Base-by-base conservation (phyloP, 163 green algal genomes). In the Chloromonas sp. region DNA sequence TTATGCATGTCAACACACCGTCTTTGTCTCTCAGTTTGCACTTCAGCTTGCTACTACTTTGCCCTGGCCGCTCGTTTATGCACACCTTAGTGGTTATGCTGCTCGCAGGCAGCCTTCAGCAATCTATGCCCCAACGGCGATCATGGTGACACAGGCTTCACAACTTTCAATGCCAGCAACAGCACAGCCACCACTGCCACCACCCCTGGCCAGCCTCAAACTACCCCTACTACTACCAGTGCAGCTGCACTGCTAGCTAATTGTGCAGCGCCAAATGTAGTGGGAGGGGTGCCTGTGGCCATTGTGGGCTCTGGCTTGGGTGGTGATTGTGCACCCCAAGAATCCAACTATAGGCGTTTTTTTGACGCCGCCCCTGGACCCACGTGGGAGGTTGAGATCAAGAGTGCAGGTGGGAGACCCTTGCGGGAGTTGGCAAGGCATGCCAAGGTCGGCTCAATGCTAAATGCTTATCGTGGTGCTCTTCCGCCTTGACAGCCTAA, bases 271-370 rank as follows among this genome's bases (percentile, higher is more conserved):
- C 36, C 36, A 36, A 36, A 36, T 36, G 36, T 36, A 36, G 36
- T 36, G 36, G 36, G 36, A 36, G 11, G 66, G 66, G 66, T 89
- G 76, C 89, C 89, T 14, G 58, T 96, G 3, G 91, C 91, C 1
- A 86, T 97, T 36, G 86, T 98, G 8, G 95, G 95, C 0, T 87
- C 84, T 1, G 91, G 89, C 1, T 60, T 92, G 14, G 92, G 90
- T 0, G 89, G 91, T 0, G 95, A 97, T 88, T 98, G 95, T 89
- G 95, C 92, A 36, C 95, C 95, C 0, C 79, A 79, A 66, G 87
- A 91, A 61, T 88, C 91, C 60, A 98, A 97, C 87, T 96, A 94
- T 86, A 76, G 85, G 79, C 74, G 79, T 8, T 76, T 76, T 11
- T 76, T n/a, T 11, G 8, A 11, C 66, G 66, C 66, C 80, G 71